phyloP scores from a whole-genome alignment of 805 yeast genomes.

The Cyberlindnera maritima region DNA sequence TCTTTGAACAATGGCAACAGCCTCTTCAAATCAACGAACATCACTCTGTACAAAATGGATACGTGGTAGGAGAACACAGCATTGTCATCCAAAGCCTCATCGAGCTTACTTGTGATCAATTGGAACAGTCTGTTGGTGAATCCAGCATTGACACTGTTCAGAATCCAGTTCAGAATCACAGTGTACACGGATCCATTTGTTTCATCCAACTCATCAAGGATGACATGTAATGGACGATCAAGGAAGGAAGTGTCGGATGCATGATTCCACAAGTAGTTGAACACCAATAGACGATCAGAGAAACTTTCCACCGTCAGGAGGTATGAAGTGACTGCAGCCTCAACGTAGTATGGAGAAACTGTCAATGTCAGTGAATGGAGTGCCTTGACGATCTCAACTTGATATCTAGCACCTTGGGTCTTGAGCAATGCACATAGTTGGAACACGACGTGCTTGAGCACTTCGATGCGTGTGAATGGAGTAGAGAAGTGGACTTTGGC shows the following conservation, averaged over 20 bases:
- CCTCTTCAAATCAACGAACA: conserved; percentile 42
- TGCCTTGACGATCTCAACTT: conserved; percentile 67
- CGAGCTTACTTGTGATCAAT: conserved; percentile 52
- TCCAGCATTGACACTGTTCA: conserved; percentile 45
- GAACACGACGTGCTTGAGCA: conserved; percentile 17
- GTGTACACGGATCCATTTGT: conserved; percentile 41
- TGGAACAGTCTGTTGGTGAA: conserved; percentile 60
- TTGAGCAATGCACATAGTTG: conserved; percentile 21
- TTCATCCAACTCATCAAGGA: conserved; percentile 60
- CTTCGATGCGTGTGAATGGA: conserved; percentile 24
- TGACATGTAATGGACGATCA: conserved; percentile 59
- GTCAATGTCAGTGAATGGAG: conserved; percentile 60
- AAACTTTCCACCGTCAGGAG: conserved; percentile 41
- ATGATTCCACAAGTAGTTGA: conserved; percentile 74
- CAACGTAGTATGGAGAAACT: conserved; percentile 54
- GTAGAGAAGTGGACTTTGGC: conserved; percentile 28
- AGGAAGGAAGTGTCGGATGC: conserved; percentile 51
- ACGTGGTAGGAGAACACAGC: conserved; percentile 62
- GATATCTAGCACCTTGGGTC: conserved; percentile 43
- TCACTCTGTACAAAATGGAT: conserved; percentile 48
- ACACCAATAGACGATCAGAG: conserved; percentile 47
- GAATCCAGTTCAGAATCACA: conserved; percentile 48
- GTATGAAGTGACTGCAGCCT: conserved; percentile 66
- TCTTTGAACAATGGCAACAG: conserved; percentile 49
- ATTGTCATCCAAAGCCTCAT: conserved; percentile 54